Percentiles rank a stretch among this genome's conserved stretches.
These are phyloP conservation scores for Salmacisia buchloeana DNA, from an alignment of 1,284 basidiomycete species.

Conservation along the genomic window DNA sequence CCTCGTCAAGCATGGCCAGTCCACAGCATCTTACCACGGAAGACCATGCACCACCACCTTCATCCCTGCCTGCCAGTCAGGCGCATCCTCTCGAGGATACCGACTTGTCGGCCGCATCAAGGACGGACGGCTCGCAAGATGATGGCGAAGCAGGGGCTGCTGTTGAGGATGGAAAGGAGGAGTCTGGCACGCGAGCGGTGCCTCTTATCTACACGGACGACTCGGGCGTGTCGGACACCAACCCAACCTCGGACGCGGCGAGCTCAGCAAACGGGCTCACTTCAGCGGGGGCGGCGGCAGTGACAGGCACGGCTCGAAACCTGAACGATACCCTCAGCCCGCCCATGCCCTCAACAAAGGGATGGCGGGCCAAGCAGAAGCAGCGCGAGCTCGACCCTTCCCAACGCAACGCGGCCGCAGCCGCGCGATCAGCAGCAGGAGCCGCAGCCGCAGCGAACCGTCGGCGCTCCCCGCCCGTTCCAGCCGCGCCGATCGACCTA, in stretches of 20 bases:
- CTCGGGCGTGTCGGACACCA: neutral
- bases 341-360: slow-evolving; percentile 18
- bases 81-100: slow-evolving; percentile 1
- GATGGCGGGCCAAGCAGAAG: slow-evolving; percentile 35
- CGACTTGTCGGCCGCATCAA: neutral
- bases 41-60: neutral
- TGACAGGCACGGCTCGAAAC: neutral
- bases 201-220: slow-evolving; percentile 5
- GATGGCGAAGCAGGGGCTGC: neutral
- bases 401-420: slow-evolving; percentile 1
- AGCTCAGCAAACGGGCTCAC: neutral
- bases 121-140: neutral
- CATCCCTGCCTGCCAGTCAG: neutral
- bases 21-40: neutral
- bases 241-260: neutral
- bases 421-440: neutral
- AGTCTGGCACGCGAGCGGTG: neutral
- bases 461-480: slow-evolving; percentile 26
- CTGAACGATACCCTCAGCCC: slow-evolving; percentile 14
- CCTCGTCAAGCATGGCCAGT: neutral
- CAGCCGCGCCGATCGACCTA: slow-evolving; percentile 35
- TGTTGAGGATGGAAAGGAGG: too few relatives aligned
- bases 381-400: slow-evolving; percentile 19
- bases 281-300: neutral
- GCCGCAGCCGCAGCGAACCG: neutral